phyloP scores from a whole-genome alignment of 139 green algal genomes.

The Picochlorum sp. region DNA sequence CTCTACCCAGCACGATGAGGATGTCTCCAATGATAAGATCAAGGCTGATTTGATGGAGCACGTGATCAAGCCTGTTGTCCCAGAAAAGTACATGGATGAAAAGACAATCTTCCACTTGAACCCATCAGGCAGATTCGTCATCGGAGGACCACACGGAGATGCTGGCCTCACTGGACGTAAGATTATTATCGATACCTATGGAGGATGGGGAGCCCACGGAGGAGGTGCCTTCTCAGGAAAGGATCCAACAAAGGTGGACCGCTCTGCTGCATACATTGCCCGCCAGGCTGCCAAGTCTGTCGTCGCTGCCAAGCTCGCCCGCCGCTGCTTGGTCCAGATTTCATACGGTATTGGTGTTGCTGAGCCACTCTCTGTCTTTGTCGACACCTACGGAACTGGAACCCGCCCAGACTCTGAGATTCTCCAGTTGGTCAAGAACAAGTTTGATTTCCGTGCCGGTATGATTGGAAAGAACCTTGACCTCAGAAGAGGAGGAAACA shows the following conservation, averaged over 20 bases:
- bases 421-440: conserved; percentile 57
- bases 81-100: conserved; percentile 95
- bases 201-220: conserved; percentile 96
- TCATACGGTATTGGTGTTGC: conserved; percentile 97
- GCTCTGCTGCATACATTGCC: conserved; percentile 96
- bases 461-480: conserved; percentile 87
- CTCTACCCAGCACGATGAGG: conserved; percentile 90
- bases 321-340: conserved; percentile 74
- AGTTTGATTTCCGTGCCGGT: conserved; percentile 94
- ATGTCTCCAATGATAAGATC: conserved; percentile 97
- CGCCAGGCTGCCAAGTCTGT: conserved; percentile 97
- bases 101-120: conserved; percentile 99
- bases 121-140: conserved; percentile 94
- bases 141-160: conserved; percentile 95
- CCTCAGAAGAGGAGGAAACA: conserved; percentile 82
- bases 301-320: conserved; percentile 82
- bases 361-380: conserved; percentile 92
- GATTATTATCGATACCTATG: conserved; percentile 99
- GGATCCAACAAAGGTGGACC: conserved; percentile 74
- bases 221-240: conserved; percentile 97
- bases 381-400: conserved; percentile 97
- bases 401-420: conserved; percentile 83
- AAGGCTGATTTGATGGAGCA: conserved; percentile 91
- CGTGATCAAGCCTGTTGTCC: conserved; percentile 98
- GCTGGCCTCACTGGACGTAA: conserved; percentile 96